Evolutionary conservation across 2,329 filamentous ascomycete genomes (phyloP).

Genomic region (Exserohilum turcica): DNA sequence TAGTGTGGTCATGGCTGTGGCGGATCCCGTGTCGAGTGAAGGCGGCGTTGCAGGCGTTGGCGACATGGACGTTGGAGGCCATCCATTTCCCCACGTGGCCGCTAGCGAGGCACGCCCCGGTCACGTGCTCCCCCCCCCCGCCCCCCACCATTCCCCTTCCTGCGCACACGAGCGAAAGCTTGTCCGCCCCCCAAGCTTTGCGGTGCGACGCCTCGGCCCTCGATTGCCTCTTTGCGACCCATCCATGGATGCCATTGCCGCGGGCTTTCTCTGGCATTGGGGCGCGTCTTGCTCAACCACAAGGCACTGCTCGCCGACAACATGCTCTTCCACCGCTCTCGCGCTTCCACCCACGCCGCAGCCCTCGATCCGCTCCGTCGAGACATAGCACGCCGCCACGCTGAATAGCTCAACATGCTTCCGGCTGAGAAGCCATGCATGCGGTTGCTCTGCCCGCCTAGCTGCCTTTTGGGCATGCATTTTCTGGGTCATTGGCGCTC

Average conservation of each 20-base stretch:
- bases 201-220: not conserved
- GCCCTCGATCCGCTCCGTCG: not conserved
- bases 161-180: not conserved
- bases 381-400: not conserved
- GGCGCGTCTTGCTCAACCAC: too few relatives aligned
- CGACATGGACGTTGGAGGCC: not conserved
- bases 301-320: not conserved
- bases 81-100: conserved; percentile 1
- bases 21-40: conserved; percentile 3
- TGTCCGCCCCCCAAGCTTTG: not conserved
- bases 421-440: not conserved
- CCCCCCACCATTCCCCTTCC: not conserved
- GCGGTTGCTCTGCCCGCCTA: not conserved
- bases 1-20: not conserved
- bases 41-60: not conserved
- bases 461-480: not conserved
- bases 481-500: not conserved
- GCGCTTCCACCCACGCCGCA: too few relatives aligned
- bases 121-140: not conserved
- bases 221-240: not conserved
- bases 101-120: not conserved
- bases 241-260: not conserved
- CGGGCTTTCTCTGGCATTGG: too few relatives aligned
- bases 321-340: not conserved
- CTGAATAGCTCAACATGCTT: not conserved